Percentiles rank a stretch among this genome's conserved stretches.
Conservation (phyloP, 2,329 filamentous ascomycete species). For the Botrytis sinoallii region DNA sequence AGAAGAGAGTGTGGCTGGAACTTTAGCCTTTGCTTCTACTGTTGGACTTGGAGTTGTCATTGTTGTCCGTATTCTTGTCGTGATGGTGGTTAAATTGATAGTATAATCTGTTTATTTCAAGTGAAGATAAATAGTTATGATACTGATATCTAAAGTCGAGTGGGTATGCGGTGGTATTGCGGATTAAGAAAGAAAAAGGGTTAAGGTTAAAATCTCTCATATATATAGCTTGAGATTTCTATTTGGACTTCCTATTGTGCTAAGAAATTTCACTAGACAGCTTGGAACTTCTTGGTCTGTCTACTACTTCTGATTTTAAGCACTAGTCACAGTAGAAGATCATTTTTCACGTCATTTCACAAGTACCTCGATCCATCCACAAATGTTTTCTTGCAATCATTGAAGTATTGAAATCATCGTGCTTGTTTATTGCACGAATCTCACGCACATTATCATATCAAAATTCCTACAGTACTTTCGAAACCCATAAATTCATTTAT, state of each 20-base stretch:
- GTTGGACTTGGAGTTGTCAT: background rate
- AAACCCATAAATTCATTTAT: background rate
- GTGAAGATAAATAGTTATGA: background rate
- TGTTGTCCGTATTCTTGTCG: background rate
- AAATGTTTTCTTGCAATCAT: background rate
- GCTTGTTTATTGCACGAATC: background rate
- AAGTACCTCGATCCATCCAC: background rate
- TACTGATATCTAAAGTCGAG: background rate
- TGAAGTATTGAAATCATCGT: background rate
- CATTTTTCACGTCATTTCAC: background rate
- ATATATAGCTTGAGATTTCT: background rate
- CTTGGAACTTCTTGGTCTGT: too few relatives aligned
- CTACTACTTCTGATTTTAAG: background rate
- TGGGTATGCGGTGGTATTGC: background rate
- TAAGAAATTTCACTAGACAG: background rate
- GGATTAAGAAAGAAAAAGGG: background rate
- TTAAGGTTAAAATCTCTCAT: background rate
- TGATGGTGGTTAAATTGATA: background rate
- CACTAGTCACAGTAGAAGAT: background rate
- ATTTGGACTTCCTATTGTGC: background rate
- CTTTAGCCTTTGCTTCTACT: background rate
- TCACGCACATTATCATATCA: background rate
- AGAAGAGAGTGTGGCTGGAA: background rate
- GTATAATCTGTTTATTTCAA: background rate
- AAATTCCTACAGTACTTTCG: background rate